Base-by-base conservation (phyloP, 1,139 yeast genomes). In the Yamadazyma sp. region DNA sequence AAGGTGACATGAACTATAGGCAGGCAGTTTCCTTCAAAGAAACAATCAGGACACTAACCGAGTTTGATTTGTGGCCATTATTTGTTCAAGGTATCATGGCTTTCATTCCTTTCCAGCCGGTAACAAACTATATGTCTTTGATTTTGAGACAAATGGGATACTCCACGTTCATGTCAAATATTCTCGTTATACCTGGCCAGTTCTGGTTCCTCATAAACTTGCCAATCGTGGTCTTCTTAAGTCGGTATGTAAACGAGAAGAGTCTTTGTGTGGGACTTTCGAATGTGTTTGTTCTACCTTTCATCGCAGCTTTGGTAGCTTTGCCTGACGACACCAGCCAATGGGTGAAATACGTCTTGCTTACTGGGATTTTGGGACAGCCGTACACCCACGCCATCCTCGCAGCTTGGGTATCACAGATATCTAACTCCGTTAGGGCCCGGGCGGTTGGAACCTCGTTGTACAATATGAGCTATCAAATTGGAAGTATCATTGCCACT, bases 391-490 rank as follows among this genome's bases (percentile, higher is more conserved):
- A 75, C 52, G 76, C 81, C 6, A 60, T 78, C 37, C 60, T 72
- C 39, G 79, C 78, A 33, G 63, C 79, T 17, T 76, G 83, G 80
- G 70, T 76, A 38, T 77, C 83, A 0, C 56, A 73, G 26, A 80
- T 80, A 48, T 67, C 84, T 10, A 75, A 77, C 48, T 66, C 81
- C 6, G 82, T 81, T 20, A 59, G 79, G 23, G 64, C 75, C 8
- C 63, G 87, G 46, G 73, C 85, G 0, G 77, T 81, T 6, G 68
- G 80, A 15, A 71, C 83, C 2, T 79, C 87, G 0, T 42, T 80
- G 18, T 77, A 76, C 55, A 81, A 81, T 51, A 78, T 80, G 62
- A 68, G 67, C 47, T 76, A 75, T 1, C 87, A 81, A 51, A 59
- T 73, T 1, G 80, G 79, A 1, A 55, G 64, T 28, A 75, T 81